Conservation (phyloP, 345 rosid species). For the Acer yangbiense region DNA sequence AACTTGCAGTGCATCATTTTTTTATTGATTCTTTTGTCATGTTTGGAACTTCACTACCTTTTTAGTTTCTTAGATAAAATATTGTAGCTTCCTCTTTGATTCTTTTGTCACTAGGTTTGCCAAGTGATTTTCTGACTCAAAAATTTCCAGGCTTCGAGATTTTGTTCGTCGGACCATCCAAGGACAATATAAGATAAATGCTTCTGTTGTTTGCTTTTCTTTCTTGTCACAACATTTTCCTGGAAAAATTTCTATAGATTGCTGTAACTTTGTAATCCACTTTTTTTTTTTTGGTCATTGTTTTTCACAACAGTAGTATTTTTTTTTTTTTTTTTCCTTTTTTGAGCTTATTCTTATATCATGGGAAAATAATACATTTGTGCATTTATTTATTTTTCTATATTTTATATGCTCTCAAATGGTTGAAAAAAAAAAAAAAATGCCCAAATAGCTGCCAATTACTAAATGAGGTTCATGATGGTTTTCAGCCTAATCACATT, state of each 20-base stretch:
- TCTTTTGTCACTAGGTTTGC: conserved; percentile 28
- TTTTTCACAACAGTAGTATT: too few relatives aligned
- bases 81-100: conserved; percentile 23
- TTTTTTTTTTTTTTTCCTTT: too few relatives aligned
- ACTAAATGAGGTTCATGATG: too few relatives aligned
- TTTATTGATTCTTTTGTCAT: conserved; percentile 52
- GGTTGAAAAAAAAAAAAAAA: too few relatives aligned
- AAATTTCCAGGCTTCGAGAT: conserved; percentile 4
- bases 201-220: background rate
- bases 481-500: too few relatives aligned
- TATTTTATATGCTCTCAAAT: too few relatives aligned
- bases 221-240: background rate
- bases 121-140: conserved; percentile 20
- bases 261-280: background rate
- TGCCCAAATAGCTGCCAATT: too few relatives aligned
- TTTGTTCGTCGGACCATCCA: conserved; percentile 13
- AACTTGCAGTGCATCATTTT: conserved; percentile 46
- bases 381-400: too few relatives aligned
- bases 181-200: background rate
- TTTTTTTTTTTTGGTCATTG: background rate
- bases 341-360: too few relatives aligned
- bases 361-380: too few relatives aligned
- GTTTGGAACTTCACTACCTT: conserved; percentile 34
- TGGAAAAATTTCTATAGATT: background rate
- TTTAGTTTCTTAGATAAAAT: too few relatives aligned